Evolutionary conservation across 148 eudicot genomes (phyloP).

Genomic region (Rhododendron kiyosumense): DNA sequence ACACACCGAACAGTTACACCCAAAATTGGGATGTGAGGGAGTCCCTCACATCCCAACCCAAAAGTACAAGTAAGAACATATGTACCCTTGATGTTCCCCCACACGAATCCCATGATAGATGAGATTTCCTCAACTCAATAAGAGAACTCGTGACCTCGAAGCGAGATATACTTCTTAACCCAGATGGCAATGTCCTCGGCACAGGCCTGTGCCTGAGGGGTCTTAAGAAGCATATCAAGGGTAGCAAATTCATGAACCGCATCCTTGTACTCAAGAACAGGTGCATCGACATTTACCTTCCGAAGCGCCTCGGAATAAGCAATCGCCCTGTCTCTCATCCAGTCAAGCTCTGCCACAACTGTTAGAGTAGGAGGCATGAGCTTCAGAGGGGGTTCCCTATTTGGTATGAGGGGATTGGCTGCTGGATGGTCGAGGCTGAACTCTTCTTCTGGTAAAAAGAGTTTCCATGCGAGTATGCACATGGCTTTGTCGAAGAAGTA

Average conservation of each 20-base stretch:
- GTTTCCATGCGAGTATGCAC: constrained; percentile 90
- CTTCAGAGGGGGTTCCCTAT: constrained; percentile 69
- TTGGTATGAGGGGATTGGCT: constrained; percentile 74
- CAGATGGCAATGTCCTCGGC: constrained; percentile 94
- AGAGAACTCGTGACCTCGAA: constrained; percentile 93
- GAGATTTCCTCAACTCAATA: constrained; percentile 31
- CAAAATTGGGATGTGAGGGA: not conserved
- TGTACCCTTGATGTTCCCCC: not conserved
- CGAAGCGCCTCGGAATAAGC: constrained; percentile 85
- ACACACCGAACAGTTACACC: not conserved
- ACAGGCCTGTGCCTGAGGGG: constrained; percentile 93
- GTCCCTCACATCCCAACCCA: not conserved
- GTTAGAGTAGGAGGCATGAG: constrained; percentile 93
- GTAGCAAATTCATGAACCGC: constrained; percentile 97
- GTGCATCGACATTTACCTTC: constrained; percentile 83
- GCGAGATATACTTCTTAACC: constrained; percentile 89
- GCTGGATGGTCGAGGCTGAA: constrained; percentile 94
- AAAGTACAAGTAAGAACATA: not conserved
- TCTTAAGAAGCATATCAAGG: constrained; percentile 88
- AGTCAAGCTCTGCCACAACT: constrained; percentile 83
- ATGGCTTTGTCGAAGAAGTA: constrained; percentile 92
- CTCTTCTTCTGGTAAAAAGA: constrained; percentile 77
- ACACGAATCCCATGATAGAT: not conserved
- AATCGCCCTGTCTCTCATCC: constrained; percentile 97
- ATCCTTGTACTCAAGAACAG: constrained; percentile 89